Evolutionary conservation across 1,284 basidiomycete species (phyloP), one percentile per base, ranked within the genome.

Genomic region (Boletus holoroseus): DNA sequence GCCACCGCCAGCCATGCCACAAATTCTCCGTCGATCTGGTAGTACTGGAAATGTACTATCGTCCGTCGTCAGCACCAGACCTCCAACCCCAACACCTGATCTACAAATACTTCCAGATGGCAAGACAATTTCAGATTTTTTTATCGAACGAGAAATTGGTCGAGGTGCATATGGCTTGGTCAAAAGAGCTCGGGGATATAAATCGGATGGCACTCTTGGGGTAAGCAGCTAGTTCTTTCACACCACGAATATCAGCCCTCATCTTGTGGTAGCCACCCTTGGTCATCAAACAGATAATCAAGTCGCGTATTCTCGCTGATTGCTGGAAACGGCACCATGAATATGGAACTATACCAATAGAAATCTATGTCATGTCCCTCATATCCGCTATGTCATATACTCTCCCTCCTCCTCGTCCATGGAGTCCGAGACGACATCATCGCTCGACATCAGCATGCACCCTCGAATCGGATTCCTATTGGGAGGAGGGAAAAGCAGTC

Each of bases 251-350:
- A 50, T 42, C 56, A 46, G 44, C 57, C 40, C 55, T 61, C 50
- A 63, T 45, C 48, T 22, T 45, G 35, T 34, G 44, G 49, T 49
- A 84, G 82, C 80, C 85, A 27, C 78, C 81, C 16, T 73, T 97
- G 50, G 86, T 98, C 58, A 94, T 98, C 74, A 99, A 99, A 67
- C 95, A 97, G 69, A 88, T 99, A 64, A 95, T 98, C 76, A 99
- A 99, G 72, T 94, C 91, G 50, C 88, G 94, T 47, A 99, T 99
- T 55, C 79, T 99, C 44, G 96, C 95, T 18, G 95, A 99, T 72
- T 99, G 94, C 68, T 99, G 96, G 96, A 97, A 97, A 76, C 86
- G 89, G 63, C 96, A 99, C 68, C 90, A 91, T 36, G 82, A 88
- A 54, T 82, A 92, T 62, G 96, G 96, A 35, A 96, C 95, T 1